Base-by-base conservation (phyloP, 192 early-diverging fungal genomes). In the Thoreauomyces humboldtii region DNA sequence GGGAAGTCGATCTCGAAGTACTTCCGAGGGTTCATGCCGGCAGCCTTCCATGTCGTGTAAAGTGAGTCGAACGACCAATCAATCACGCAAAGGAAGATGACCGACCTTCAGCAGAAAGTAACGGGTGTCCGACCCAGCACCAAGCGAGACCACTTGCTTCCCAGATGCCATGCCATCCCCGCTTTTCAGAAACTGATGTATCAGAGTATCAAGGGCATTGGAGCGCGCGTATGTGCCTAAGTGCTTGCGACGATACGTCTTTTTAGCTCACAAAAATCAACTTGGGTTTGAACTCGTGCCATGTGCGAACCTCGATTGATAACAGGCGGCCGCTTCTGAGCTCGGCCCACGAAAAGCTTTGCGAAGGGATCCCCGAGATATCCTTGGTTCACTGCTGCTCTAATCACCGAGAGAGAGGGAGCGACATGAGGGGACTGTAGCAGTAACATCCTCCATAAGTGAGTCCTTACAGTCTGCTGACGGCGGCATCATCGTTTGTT, bases 1-100 rank as follows among this genome's bases (percentile, higher is more conserved):
- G 87, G 84, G 66, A 93, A 96, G 72, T 98, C 96, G 27, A 97
- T 81, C 72, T 98, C 96, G 82, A 92, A 90, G 72, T 90, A 96
- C 60, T 76, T 65, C 41, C 65, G 38, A 17, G 76, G 75, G 42
- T 72, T 42, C 19, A 48, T 37, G 22, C 59, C 57, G 43, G 21
- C 58, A 21, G 31, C 42, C 75, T 83, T 43, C n/a, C n/a, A n/a
- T n/a, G n/a, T n/a, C n/a, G n/a, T n/a, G n/a, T n/a, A n/a, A n/a
- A n/a, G n/a, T n/a, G n/a, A n/a, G n/a, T n/a, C n/a, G n/a, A n/a
- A n/a, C n/a, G n/a, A n/a, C n/a, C n/a, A n/a, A n/a, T n/a, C n/a
- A n/a, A n/a, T n/a, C n/a, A n/a, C n/a, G n/a, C n/a, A n/a, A n/a
- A n/a, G n/a, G n/a, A n/a, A n/a, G n/a, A n/a, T n/a, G n/a, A 81